phyloP scores from a whole-genome alignment of 2,329 filamentous ascomycete genomes.

The Fusarium marasasianum region DNA sequence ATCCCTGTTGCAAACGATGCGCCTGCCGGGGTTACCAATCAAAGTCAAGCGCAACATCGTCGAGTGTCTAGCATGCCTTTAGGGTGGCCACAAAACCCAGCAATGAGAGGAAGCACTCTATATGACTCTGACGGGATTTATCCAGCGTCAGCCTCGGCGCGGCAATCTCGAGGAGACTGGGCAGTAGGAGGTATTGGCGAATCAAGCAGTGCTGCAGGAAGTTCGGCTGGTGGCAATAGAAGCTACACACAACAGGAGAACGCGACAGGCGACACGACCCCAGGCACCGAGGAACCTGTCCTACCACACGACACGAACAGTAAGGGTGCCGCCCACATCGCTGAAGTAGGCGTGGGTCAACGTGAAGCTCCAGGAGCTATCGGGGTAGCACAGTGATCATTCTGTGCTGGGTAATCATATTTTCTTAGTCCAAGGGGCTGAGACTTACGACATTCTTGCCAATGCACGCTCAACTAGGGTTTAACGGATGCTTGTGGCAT shows the following conservation, averaged over 20 bases:
- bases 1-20: conserved; percentile 19
- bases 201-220: conserved; percentile 14
- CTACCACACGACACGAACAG: not conserved
- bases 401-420: not conserved
- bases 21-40: conserved; percentile 33
- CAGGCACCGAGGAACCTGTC: not conserved
- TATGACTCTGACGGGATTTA: conserved; percentile 31
- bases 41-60: conserved; percentile 32
- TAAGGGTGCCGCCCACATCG: not conserved
- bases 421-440: not conserved
- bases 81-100: conserved; percentile 50
- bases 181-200: not conserved
- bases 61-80: conserved; percentile 50
- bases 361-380: not conserved
- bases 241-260: not conserved
- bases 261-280: not conserved
- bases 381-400: conserved; percentile 14
- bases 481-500: conserved; percentile 1
- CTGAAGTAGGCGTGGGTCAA: not conserved
- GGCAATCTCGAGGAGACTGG: conserved; percentile 28
- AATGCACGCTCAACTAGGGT: not conserved
- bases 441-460: not conserved
- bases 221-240: conserved; percentile 5
- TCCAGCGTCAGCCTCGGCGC: conserved; percentile 19
- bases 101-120: conserved; percentile 38